Evolutionary conservation across 2,329 filamentous ascomycete genomes (phyloP), one percentile per base, ranked within the genome.

Genomic region (Fusarium sp.): DNA sequence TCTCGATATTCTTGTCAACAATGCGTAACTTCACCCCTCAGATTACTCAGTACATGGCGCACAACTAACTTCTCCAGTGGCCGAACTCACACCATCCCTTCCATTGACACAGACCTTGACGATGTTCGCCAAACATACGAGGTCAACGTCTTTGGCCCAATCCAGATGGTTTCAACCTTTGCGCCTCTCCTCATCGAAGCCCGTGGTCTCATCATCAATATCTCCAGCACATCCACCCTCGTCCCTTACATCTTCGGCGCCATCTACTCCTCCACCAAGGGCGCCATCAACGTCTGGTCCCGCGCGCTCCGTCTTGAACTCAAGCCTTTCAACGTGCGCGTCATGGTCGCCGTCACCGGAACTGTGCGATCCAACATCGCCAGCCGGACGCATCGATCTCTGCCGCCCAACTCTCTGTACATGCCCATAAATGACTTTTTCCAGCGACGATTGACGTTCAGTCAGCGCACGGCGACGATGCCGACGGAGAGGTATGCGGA

Each of bases 1-100:
- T 52, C 85, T 90, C 10, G 88, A 90, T 72, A 85, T 90, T 51
- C 86, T 90, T 24, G 84, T 90, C 55, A 90, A 90, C 80, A 90
- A 90, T 68, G 88, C 89, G 87, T 89, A 72, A 69, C 84, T 76
- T 7, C 4, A 30, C 4, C 5, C 48, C 8, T 24, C 38, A 39
- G 30, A 14, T 22, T 6, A 36, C 15, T 22, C 42, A 39, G 36
- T n/a, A n/a, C 17, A 41, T 17, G 18, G 14, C 20, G 42, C 11
- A 42, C 32, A 39, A 18, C 51, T 54, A 24, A 36, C 28, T 38
- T n/a, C 7, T 3, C 1, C 69, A 89, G 87, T 44, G 87, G 87
- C 62, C 84, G 85, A 62, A 86, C 85, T 6, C 85, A 88, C 77
- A 86, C 84, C 22, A 84, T 87, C 57, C 86, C 88, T 0, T 86